phyloP scores from a whole-genome alignment of 1,139 yeast species.

The Entelexis sorbosivorans region DNA sequence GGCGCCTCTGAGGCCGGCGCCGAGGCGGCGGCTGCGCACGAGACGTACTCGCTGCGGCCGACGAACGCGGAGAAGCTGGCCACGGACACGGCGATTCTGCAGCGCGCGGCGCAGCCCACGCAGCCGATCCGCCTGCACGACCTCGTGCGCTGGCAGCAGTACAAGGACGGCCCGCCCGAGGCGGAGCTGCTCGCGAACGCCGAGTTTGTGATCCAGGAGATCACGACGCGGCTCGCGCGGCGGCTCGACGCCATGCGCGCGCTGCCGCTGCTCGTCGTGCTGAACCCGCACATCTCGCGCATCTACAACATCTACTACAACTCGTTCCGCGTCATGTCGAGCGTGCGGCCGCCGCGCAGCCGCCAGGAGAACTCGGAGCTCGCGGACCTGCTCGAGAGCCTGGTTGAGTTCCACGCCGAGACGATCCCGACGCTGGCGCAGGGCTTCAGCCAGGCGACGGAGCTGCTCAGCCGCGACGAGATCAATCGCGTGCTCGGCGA shows the following conservation, averaged over 20 bases:
- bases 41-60: slow-evolving; percentile 10
- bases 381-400: slow-evolving; percentile 42
- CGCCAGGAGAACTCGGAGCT: slow-evolving; percentile 45
- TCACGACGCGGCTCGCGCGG: slow-evolving; percentile 40
- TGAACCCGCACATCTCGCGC: slow-evolving; percentile 83
- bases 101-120: slow-evolving; percentile 22
- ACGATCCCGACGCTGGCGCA: slow-evolving; percentile 68
- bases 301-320: slow-evolving; percentile 62
- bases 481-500: slow-evolving; percentile 56
- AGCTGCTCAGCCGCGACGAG: slow-evolving; percentile 39
- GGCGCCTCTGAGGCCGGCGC: not conserved
- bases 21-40: not conserved
- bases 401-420: slow-evolving; percentile 69
- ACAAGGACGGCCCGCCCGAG: slow-evolving; percentile 25
- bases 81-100: slow-evolving; percentile 20
- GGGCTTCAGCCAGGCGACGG: slow-evolving; percentile 48
- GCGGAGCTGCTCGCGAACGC: slow-evolving; percentile 32
- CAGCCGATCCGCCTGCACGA: slow-evolving; percentile 23
- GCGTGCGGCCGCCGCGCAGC: slow-evolving; percentile 36
- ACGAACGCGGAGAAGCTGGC: slow-evolving; percentile 14
- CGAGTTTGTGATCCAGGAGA: slow-evolving; percentile 34
- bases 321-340: slow-evolving; percentile 54
- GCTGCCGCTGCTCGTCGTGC: slow-evolving; percentile 69
- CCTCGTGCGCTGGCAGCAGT: slow-evolving; percentile 19
- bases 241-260: slow-evolving; percentile 57